Base-by-base conservation (phyloP, 2,329 filamentous ascomycete species). In the Dactylellina sp. region DNA sequence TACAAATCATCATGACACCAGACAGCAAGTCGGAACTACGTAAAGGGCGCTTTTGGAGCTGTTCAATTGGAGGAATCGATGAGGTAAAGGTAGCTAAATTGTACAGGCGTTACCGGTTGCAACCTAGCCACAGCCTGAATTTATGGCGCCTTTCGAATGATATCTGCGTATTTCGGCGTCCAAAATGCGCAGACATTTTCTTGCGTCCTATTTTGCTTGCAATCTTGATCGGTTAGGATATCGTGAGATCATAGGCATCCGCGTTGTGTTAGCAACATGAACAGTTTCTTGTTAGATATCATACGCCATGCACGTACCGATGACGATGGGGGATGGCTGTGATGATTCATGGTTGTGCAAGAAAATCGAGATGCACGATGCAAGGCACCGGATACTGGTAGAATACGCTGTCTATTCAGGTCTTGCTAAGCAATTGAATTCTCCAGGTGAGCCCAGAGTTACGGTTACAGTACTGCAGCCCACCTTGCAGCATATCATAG, bases 11-110 rank as follows among this genome's bases (percentile, higher is more conserved):
- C 37, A 18, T 64, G 3, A 37, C 50, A 71, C 56, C 65, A 40
- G 3, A 37, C 50, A 71, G 65, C 65, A 40, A 63, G 65, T 71
- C 65, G 65, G 65, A 71, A 71, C 65, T 62, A 62, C 65, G 65
- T 49, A 42, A 12, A 57, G 28, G 49, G 62, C 62, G 32, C 59
- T 52, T 66, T 59, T 25, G 28, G 14, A 16, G 9, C 18, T 2
- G 42, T 25, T 42, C 42, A 9, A 59, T 66, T 57, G 62, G 42
- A 22, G 18, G 52, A 18, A 35, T 35, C 28, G 22, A 35, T 22
- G 37, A 44, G 32, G 20, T 20, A 16, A 28, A 9, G 20, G n/a
- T n/a, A 11, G 7, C 44, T 14, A 53, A 53, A 53, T 22, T 44
- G 53, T 57, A 57, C 9, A 12, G 20, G 14, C 32, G 12, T 44